These are phyloP conservation scores for Sphaerosporella brunnea DNA, from an alignment of 495 filamentous ascomycete genomes.

Conservation along the genomic window DNA sequence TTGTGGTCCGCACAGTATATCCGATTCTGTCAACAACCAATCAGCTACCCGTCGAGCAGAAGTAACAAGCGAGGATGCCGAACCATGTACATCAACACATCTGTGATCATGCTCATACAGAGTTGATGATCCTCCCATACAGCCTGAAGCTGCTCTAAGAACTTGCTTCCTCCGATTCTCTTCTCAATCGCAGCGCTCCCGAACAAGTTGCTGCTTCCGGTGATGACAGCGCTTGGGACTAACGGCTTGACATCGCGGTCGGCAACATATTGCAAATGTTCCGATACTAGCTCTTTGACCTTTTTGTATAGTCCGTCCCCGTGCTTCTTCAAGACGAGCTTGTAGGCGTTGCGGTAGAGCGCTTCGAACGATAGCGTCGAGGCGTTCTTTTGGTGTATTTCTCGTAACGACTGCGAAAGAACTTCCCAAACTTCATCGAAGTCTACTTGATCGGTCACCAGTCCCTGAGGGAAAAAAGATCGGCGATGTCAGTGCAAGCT, in stretches of 20 bases:
- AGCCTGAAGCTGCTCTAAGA: constrained; percentile 54
- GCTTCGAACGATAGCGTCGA: constrained; percentile 85
- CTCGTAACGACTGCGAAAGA: constrained; percentile 51
- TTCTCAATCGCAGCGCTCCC: constrained; percentile 51
- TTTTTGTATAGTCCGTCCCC: constrained; percentile 67
- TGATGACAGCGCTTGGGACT: constrained; percentile 24
- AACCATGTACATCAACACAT: constrained; percentile 96
- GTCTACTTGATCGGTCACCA: constrained; percentile 41
- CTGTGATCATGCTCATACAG: constrained; percentile 92
- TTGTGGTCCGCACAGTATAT: constrained; percentile 52
- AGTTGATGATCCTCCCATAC: constrained; percentile 79
- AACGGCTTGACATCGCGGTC: constrained; percentile 26
- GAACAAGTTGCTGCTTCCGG: constrained; percentile 22
- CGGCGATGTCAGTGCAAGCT: neutral
- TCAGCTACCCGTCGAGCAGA: constrained; percentile 16
- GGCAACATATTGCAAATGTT: constrained; percentile 22
- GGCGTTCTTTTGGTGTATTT: constrained; percentile 87
- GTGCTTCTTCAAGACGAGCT: constrained; percentile 74
- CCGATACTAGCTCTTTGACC: constrained; percentile 50
- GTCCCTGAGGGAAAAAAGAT: constrained; percentile 30
- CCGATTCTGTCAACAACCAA: constrained; percentile 39
- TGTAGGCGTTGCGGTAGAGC: constrained; percentile 89
- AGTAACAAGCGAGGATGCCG: constrained; percentile 20
- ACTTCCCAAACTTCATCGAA: constrained; percentile 69
- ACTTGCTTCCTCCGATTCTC: constrained; percentile 62